Conservation (phyloP, 2,329 filamentous ascomycete genomes). For the Hymenoscyphus salicellus region DNA sequence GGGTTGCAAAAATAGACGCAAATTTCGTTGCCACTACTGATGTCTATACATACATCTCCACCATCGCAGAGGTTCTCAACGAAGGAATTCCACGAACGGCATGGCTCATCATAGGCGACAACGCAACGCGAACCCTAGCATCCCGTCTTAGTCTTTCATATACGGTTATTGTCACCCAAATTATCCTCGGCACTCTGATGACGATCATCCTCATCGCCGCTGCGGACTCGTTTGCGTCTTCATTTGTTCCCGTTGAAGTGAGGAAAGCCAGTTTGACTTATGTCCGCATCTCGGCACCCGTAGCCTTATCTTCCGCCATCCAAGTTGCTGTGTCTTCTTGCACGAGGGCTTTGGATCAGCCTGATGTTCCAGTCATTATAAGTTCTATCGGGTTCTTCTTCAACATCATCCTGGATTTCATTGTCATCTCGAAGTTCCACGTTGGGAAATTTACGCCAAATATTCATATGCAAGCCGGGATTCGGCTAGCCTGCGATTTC, state of each 20-base stretch:
- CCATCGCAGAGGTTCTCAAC: constrained; percentile 66
- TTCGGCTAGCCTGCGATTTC: constrained; percentile 60
- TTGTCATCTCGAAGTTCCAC: constrained; percentile 65
- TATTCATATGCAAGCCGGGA: constrained; percentile 62
- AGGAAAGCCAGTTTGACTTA: constrained; percentile 58
- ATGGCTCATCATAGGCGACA: constrained; percentile 68
- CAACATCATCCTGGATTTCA: constrained; percentile 65
- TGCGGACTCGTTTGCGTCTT: constrained; percentile 52
- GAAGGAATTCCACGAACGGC: constrained; percentile 68
- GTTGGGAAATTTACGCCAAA: constrained; percentile 53
- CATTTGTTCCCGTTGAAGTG: constrained; percentile 62
- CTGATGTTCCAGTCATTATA: constrained; percentile 66
- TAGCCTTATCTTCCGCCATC: constrained; percentile 58
- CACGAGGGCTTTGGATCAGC: constrained; percentile 64
- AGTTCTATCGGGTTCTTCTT: constrained; percentile 60
- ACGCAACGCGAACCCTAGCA: constrained; percentile 47
- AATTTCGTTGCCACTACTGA: constrained; percentile 62
- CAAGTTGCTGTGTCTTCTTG: constrained; percentile 60
- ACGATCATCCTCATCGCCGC: constrained; percentile 56
- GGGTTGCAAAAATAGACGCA: constrained; percentile 66
- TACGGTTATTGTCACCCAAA: constrained; percentile 61
- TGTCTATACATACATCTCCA: constrained; percentile 66
- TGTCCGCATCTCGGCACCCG: constrained; percentile 62
- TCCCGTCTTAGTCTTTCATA: constrained; percentile 58
- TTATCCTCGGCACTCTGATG: constrained; percentile 55